Percentiles rank a stretch among this genome's conserved stretches.
Conservation (phyloP, 345 rosid species). For the Schrenkiella parvula region DNA sequence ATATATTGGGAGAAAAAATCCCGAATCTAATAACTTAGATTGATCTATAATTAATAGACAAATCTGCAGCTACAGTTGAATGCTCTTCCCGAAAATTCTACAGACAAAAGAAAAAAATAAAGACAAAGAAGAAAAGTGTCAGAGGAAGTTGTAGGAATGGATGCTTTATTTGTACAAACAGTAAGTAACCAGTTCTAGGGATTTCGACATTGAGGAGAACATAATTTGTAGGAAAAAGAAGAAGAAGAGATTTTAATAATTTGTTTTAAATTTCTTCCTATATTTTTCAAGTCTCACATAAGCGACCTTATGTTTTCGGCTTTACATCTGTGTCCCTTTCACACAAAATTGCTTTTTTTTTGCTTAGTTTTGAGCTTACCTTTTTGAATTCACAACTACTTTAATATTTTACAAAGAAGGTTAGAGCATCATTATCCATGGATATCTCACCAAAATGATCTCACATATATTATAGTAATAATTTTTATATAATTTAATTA, state of each 20-base stretch:
- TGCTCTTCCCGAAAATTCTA: not conserved
- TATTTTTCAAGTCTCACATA: not conserved
- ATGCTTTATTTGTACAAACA: not conserved
- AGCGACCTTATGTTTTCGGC: not conserved
- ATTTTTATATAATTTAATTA: too few relatives aligned
- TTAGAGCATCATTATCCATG: too few relatives aligned
- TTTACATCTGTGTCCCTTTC: not conserved
- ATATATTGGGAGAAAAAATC: not conserved
- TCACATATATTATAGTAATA: too few relatives aligned
- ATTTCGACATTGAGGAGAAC: not conserved
- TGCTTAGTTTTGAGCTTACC: too few relatives aligned
- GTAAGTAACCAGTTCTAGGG: conserved; percentile 10
- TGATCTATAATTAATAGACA: conserved; percentile 1
- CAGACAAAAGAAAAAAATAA: not conserved
- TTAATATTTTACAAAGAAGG: too few relatives aligned
- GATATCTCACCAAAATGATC: too few relatives aligned
- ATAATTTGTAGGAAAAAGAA: not conserved
- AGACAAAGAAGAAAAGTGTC: not conserved
- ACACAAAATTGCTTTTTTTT: too few relatives aligned
- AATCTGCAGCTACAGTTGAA: conserved; percentile 8
- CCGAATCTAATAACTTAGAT: not conserved
- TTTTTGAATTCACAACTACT: too few relatives aligned
- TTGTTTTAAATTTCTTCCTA: not conserved
- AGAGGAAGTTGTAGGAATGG: not conserved
- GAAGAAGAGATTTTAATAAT: not conserved